Conservation (phyloP, 192 early-diverging fungal genomes). For the Rhizophlyctis rosea region DNA sequence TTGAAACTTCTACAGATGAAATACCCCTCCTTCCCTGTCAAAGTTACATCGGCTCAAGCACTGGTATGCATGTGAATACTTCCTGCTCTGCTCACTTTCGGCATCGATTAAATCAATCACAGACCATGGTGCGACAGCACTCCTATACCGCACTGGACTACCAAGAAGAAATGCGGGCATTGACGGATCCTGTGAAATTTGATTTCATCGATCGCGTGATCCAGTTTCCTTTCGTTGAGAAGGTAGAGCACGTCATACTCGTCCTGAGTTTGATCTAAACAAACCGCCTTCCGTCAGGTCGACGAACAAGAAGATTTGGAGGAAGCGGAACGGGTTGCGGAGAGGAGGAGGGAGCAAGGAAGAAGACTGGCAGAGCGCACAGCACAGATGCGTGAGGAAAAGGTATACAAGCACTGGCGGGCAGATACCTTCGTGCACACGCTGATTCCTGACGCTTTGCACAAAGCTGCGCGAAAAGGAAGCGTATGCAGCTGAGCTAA, state of each 20-base stretch:
- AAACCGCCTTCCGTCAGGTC: no score
- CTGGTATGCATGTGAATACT: slow-evolving; percentile 41
- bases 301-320: slow-evolving; percentile 22
- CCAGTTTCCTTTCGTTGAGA: slow-evolving; percentile 68
- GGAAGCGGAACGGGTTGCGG: slow-evolving; percentile 14
- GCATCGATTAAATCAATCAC: background rate
- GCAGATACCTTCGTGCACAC: background rate
- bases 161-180: slow-evolving; percentile 59
- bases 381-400: slow-evolving; percentile 76
- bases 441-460: background rate
- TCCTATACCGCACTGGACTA: slow-evolving; percentile 76
- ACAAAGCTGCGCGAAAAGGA: slow-evolving; percentile 60
- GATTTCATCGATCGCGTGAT: slow-evolving; percentile 63
- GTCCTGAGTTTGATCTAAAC: background rate
- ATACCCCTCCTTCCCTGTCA: slow-evolving; percentile 84
- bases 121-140: slow-evolving; percentile 68
- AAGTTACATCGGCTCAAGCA: slow-evolving; percentile 71
- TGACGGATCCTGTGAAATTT: slow-evolving; percentile 57
- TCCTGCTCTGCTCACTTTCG: background rate
- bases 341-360: slow-evolving; percentile 36
- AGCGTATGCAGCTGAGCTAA: slow-evolving; percentile 62
- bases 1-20: slow-evolving; percentile 85
- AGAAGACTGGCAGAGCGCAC: slow-evolving; percentile 76
- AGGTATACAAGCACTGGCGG: slow-evolving; percentile 43
- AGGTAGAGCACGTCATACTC: background rate